Evolutionary conservation across 805 yeast species (phyloP), one percentile per base, ranked within the genome.

Genomic region (Nakazawaea molendinolei): DNA sequence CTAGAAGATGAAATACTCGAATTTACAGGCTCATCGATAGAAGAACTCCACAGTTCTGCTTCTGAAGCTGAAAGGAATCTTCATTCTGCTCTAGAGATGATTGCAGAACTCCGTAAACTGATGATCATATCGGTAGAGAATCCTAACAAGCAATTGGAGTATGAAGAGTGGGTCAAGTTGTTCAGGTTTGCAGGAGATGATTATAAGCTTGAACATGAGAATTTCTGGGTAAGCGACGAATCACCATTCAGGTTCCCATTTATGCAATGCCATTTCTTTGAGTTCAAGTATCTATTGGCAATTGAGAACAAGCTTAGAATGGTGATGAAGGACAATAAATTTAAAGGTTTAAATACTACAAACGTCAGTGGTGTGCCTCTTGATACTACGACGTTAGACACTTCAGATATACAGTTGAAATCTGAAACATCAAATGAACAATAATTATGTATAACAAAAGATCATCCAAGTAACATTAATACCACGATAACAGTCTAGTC

Each of bases 171-270:
- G 87, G 39, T 35, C 2, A 47, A 53, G 12, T 49, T 73, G 31
- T 43, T 67, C 22, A 39, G 45, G 6, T 44, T 63, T 12, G 43
- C 67, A 7, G 59, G 48, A 3, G 44, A 51, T 9, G 55, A 48
- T 1, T 42, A 44, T 0, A 43, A 39, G 9, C 31, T 31, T 1
- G 41, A 48, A 2, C 36, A 53, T 16, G 46, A 51, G 3, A 53
- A 60, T 28, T 79, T 63, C 49, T 86, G 95, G 95, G 45, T 85
- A 2, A 66, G 80, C 6, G 75, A 74, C 2, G 49, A 56, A 1
- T 77, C 87, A 1, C 95, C 95, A 0, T 58, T 86, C 28, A 64
- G 81, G 30, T 73, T 69, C 38, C 92, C 92, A 0, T 59, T 81
- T 25, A 70, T 69, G 44, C 87, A 86, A 51, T 76, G 87, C 0